A percentile compares a stretch with the other conserved stretches of the same genome.
Conservation (phyloP, 129 eudicot species). For the Helichrysum umbraculigerum region DNA sequence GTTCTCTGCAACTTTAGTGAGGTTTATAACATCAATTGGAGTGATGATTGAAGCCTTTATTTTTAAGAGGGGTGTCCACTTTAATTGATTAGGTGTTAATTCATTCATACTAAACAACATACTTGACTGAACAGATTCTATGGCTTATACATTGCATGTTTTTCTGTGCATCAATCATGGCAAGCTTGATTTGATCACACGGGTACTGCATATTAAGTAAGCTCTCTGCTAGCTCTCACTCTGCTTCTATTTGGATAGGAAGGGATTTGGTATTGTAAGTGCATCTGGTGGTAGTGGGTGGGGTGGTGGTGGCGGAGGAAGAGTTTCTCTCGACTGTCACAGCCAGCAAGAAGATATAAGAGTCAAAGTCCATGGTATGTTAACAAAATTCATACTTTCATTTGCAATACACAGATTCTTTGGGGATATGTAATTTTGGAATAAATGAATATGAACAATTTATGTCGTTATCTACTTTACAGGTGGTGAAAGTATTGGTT, state of each 20-base stretch:
- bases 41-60: conserved; percentile 18
- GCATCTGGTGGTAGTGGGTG: conserved; percentile 96
- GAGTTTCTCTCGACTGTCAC: conserved; percentile 79
- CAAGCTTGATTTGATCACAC: too few species aligned
- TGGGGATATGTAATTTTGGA: conserved; percentile 19
- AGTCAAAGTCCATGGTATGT: conserved; percentile 79
- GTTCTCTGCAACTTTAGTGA: not conserved
- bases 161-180: not conserved
- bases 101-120: not conserved
- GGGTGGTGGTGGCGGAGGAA: conserved; percentile 99
- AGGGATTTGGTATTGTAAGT: conserved; percentile 82
- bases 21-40: not conserved
- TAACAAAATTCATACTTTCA: not conserved
- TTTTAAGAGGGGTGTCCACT: not conserved
- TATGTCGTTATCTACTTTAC: conserved; percentile 25
- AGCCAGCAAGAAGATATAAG: conserved; percentile 91
- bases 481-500: conserved; percentile 90
- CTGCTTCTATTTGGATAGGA: conserved; percentile 55
- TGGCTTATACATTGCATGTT: not conserved
- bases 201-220: not conserved
- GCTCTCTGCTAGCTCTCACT: conserved; percentile 10
- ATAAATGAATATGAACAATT: conserved; percentile 3
- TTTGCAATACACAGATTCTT: not conserved
- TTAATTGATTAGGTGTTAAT: not conserved
- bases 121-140: not conserved